These are phyloP conservation scores for Lentithecium fluviatile DNA, from an alignment of 495 filamentous ascomycete species.

Conservation along the genomic window DNA sequence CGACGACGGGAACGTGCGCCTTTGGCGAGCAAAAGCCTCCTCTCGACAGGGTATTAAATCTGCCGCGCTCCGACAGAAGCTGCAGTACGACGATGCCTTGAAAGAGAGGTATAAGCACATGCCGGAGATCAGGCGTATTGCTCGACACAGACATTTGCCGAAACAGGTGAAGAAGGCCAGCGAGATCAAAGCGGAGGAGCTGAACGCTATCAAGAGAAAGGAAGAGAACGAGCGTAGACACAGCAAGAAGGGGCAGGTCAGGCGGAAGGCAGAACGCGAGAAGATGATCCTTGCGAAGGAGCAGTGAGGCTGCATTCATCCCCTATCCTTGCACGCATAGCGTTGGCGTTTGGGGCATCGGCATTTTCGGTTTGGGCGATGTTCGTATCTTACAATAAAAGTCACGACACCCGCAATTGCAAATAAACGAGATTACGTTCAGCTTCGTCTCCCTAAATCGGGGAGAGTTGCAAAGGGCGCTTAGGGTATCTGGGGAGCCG, in stretches of 20 bases:
- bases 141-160: conserved; percentile 85
- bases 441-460: too few species aligned
- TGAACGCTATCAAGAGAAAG: conserved; percentile 79
- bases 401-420: background rate
- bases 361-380: background rate
- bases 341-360: conserved; percentile 19
- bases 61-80: conserved; percentile 72
- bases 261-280: conserved; percentile 80
- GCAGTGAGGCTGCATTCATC: conserved; percentile 47
- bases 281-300: conserved; percentile 83
- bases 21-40: conserved; percentile 91
- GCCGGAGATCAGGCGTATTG: conserved; percentile 91
- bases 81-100: conserved; percentile 90
- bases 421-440: background rate
- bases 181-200: conserved; percentile 92
- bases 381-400: too few species aligned
- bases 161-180: conserved; percentile 95
- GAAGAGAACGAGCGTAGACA: conserved; percentile 95
- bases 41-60: conserved; percentile 81
- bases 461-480: too few species aligned
- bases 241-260: conserved; percentile 70
- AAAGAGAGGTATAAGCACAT: conserved; percentile 86
- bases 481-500: too few species aligned
- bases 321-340: conserved; percentile 17
- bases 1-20: conserved; percentile 89